These are phyloP conservation scores for Arthrinium puccinioides DNA, from an alignment of 2,329 filamentous ascomycete species.

Conservation along the genomic window DNA sequence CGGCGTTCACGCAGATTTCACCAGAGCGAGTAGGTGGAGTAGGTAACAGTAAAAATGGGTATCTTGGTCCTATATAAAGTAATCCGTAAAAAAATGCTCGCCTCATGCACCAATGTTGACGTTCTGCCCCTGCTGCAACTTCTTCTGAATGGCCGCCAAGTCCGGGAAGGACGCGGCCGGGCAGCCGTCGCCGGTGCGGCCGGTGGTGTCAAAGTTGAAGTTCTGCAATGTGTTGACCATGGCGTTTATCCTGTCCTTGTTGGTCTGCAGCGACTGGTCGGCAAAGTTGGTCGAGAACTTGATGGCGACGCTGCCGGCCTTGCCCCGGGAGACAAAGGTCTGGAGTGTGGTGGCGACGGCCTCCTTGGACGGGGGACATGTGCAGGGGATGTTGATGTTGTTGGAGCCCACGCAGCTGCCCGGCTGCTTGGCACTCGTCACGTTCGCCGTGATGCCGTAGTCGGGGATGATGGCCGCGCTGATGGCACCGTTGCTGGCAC, in stretches of 20 bases:
- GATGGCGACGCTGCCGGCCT: neutral
- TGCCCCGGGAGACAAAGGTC: neutral
- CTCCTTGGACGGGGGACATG: constrained; percentile 1
- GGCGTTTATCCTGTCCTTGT: neutral
- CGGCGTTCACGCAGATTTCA: no score
- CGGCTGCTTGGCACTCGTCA: neutral
- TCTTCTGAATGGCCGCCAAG: neutral
- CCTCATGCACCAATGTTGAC: constrained; percentile 1
- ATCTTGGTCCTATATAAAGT: no score
- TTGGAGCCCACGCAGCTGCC: constrained; percentile 2
- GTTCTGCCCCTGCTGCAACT: neutral
- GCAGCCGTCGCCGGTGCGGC: constrained; percentile 1
- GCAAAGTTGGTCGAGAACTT: neutral
- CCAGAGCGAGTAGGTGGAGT: no score
- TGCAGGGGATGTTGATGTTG: constrained; percentile 2
- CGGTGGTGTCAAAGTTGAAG: constrained; percentile 2
- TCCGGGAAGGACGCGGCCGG: neutral
- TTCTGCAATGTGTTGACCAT: constrained; percentile 3
- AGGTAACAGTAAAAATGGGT: no score
- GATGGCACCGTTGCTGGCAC: neutral
- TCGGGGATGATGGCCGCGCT: constrained; percentile 1
- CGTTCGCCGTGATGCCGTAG: neutral
- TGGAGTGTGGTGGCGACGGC: neutral
- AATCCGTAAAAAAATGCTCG: no score
- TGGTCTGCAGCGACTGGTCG: neutral